Evolutionary conservation across 441 rosid genomes (phyloP).

Genomic region (Erodium chrysanthum): DNA sequence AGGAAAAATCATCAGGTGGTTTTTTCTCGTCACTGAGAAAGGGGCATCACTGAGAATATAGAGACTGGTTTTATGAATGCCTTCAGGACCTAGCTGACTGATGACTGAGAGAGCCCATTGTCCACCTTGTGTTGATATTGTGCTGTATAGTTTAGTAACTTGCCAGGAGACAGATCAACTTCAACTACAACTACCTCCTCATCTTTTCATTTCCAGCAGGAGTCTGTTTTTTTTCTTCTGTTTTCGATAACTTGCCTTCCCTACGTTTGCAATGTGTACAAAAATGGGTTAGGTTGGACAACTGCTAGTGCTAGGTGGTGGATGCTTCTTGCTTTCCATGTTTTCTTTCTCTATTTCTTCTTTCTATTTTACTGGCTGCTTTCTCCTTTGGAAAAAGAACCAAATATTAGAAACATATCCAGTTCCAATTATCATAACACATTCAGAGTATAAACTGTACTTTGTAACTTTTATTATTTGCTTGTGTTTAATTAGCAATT

Average conservation of each 20-base stretch:
- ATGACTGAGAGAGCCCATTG: too few relatives aligned
- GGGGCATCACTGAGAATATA: constrained; percentile 31
- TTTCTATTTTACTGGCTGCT: too few relatives aligned
- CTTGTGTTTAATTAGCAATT: too few relatives aligned
- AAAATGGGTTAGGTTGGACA: background rate
- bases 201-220: background rate
- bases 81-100: background rate
- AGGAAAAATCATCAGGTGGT: constrained; percentile 38
- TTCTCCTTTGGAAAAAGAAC: too few relatives aligned
- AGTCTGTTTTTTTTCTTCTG: too few relatives aligned
- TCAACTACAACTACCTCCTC: background rate
- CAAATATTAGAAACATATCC: too few relatives aligned
- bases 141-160: background rate
- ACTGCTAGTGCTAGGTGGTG: background rate
- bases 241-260: background rate
- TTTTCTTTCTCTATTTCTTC: background rate
- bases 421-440: too few relatives aligned
- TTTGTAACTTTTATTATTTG: too few relatives aligned
- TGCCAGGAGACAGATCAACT: background rate
- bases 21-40: constrained; percentile 41
- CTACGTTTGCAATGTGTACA: background rate
- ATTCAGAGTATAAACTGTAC: too few relatives aligned
- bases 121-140: background rate
- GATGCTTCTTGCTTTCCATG: background rate
- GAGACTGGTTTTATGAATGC: background rate